These are phyloP conservation scores for Colletotrichum sp. DNA, from an alignment of 2,329 filamentous ascomycete genomes.

Conservation along the genomic window DNA sequence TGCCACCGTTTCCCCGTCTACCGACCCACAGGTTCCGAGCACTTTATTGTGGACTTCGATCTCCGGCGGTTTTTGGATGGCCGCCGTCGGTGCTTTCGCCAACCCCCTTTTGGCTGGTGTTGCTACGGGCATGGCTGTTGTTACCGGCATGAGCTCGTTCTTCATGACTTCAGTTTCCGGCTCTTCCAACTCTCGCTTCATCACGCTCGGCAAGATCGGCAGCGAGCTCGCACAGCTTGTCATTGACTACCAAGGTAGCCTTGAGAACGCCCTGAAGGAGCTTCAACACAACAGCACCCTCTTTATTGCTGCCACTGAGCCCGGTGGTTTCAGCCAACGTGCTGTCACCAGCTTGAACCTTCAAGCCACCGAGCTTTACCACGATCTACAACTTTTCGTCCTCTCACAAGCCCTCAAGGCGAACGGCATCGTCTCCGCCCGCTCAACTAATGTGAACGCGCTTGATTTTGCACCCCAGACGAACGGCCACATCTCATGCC, in stretches of 20 bases:
- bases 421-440: conserved; percentile 26
- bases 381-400: conserved; percentile 26
- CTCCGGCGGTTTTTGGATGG: conserved; percentile 24
- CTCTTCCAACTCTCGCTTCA: conserved; percentile 27
- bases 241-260: conserved; percentile 28
- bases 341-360: conserved; percentile 27
- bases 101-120: conserved; percentile 13
- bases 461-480: conserved; percentile 23
- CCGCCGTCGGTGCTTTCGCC: conserved; percentile 15
- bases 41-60: conserved; percentile 25
- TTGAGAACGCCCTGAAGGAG: conserved; percentile 20
- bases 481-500: conserved; percentile 12
- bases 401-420: conserved; percentile 26
- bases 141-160: conserved; percentile 4
- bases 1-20: conserved; percentile 26
- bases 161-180: conserved; percentile 8
- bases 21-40: conserved; percentile 22
- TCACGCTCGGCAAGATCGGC: conserved; percentile 29
- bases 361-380: conserved; percentile 26
- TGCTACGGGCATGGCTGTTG: conserved; percentile 15
- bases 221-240: conserved; percentile 25
- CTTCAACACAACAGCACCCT: conserved; percentile 25
- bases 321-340: conserved; percentile 28
- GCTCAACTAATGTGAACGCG: conserved; percentile 24
- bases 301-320: conserved; percentile 23